A percentile compares a stretch with the other conserved stretches of the same genome.
Conservation (phyloP, 345 rosid genomes). For the Acer saccharum region DNA sequence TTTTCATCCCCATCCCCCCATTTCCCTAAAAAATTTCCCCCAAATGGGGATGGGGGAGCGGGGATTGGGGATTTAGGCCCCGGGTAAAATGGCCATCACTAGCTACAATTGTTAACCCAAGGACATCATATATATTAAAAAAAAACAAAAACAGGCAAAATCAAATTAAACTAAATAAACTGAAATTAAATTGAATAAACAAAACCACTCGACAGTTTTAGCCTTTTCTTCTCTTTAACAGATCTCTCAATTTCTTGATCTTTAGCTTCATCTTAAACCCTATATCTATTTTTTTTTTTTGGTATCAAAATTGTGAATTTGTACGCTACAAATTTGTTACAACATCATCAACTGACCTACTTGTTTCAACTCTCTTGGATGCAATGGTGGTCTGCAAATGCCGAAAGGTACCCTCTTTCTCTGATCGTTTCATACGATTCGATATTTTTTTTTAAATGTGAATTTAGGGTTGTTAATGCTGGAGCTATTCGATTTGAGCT, state of each 20-base stretch:
- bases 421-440: not conserved
- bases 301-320: not conserved
- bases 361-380: slow-evolving; percentile 18
- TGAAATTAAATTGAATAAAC: not conserved
- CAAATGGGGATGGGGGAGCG: too few relatives aligned
- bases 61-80: too few relatives aligned
- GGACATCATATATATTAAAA: too few relatives aligned
- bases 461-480: not conserved
- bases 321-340: not conserved
- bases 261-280: slow-evolving; percentile 24
- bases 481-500: not conserved
- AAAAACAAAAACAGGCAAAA: too few relatives aligned
- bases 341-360: slow-evolving; percentile 26
- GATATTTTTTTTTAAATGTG: not conserved
- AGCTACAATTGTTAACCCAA: too few relatives aligned
- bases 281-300: not conserved
- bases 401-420: slow-evolving; percentile 56
- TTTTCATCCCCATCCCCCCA: too few relatives aligned
- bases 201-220: not conserved
- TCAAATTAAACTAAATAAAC: not conserved
- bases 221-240: not conserved
- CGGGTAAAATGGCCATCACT: too few relatives aligned
- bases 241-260: slow-evolving; percentile 13
- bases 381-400: slow-evolving; percentile 97
- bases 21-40: too few relatives aligned